phyloP scores from a whole-genome alignment of 345 rosid species.

The Corchorus capsularis region DNA sequence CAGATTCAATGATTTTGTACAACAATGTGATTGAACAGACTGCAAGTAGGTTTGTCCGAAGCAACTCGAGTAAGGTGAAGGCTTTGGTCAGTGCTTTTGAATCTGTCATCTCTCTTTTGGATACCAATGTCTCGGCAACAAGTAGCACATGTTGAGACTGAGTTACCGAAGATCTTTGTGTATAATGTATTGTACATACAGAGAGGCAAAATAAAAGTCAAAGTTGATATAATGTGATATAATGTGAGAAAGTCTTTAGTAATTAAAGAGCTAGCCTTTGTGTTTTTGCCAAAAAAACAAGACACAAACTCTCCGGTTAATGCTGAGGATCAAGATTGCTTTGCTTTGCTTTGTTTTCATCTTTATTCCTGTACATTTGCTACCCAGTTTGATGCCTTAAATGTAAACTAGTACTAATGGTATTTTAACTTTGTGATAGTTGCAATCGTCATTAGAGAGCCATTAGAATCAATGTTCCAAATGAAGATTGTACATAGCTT shows the following conservation, averaged over 20 bases:
- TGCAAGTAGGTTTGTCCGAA: constrained; percentile 54
- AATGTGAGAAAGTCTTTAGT: neutral
- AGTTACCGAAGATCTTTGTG: neutral
- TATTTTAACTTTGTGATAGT: neutral
- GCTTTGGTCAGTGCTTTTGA: constrained; percentile 94
- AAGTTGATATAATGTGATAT: neutral
- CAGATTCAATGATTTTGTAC: constrained; percentile 47
- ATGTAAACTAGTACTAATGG: neutral
- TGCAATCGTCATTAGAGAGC: neutral
- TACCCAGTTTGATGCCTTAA: neutral
- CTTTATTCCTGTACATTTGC: neutral
- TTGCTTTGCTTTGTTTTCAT: neutral
- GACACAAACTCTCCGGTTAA: neutral
- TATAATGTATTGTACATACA: neutral
- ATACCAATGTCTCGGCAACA: constrained; percentile 40
- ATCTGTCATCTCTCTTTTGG: constrained; percentile 72
- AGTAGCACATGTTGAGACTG: constrained; percentile 23
- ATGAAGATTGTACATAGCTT: neutral
- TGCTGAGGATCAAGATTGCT: neutral
- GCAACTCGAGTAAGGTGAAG: constrained; percentile 77
- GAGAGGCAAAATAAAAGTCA: neutral
- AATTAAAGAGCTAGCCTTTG: neutral
- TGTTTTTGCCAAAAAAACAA: neutral
- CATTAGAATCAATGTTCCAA: neutral
- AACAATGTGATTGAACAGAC: constrained; percentile 86